phyloP scores from a whole-genome alignment of 2,329 filamentous ascomycete species.

The Eutypa lata region DNA sequence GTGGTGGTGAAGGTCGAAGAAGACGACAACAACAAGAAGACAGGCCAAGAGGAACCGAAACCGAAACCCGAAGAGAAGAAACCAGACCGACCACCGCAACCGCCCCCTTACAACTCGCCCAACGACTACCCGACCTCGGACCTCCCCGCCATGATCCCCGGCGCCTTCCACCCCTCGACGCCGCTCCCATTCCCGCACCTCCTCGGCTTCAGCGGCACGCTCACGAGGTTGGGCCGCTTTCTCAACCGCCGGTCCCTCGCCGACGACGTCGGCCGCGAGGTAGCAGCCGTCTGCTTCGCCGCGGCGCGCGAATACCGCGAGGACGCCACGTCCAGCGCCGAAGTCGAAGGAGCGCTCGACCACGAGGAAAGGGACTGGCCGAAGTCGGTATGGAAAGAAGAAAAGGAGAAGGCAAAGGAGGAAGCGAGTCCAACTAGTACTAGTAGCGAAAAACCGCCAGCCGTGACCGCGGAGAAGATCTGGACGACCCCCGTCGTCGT shows the following conservation, averaged over 20 bases:
- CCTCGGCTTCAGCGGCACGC: conserved; percentile 88
- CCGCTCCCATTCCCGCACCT: conserved; percentile 82
- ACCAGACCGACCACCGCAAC: conserved; percentile 57
- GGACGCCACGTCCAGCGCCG: conserved; percentile 32
- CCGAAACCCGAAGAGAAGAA: conserved; percentile 40
- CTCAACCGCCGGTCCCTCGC: conserved; percentile 81
- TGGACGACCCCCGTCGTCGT: conserved; percentile 74
- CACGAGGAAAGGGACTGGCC: conserved; percentile 80
- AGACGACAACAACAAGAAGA: conserved; percentile 11
- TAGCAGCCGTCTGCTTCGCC: conserved; percentile 78
- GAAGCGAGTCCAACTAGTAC: conserved; percentile 15
- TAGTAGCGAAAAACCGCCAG: not conserved
- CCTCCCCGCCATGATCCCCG: conserved; percentile 64
- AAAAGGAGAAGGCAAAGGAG: conserved; percentile 35
- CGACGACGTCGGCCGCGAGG: conserved; percentile 81
- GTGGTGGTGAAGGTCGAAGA: conserved; percentile 14
- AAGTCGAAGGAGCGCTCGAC: conserved; percentile 63
- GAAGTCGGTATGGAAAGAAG: conserved; percentile 68
- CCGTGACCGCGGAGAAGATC: conserved; percentile 54
- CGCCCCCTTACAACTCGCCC: conserved; percentile 70
- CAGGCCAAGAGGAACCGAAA: conserved; percentile 38
- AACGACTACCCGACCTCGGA: conserved; percentile 66
- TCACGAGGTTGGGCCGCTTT: conserved; percentile 82
- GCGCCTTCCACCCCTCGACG: conserved; percentile 68
- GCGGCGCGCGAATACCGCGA: conserved; percentile 47